Conservation (phyloP, 2,329 filamentous ascomycete species). For the Xylariaceae sp. region DNA sequence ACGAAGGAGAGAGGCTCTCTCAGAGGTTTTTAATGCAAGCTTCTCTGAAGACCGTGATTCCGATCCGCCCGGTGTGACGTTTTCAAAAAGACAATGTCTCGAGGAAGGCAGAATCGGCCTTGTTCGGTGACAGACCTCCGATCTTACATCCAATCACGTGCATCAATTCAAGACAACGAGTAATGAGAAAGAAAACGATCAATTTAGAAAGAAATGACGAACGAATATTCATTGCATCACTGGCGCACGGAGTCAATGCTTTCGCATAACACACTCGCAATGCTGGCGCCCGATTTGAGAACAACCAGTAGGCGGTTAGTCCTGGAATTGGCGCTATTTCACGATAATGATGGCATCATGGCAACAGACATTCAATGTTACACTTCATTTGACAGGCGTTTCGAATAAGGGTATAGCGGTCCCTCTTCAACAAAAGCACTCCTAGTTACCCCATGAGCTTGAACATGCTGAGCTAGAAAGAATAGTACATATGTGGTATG, state of each 20-base stretch:
- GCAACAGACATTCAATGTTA: too few relatives aligned
- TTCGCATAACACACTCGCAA: background rate
- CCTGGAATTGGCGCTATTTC: too few relatives aligned
- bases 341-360: too few relatives aligned
- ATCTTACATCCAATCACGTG: background rate
- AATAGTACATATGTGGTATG: too few relatives aligned
- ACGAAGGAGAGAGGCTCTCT: constrained; percentile 25
- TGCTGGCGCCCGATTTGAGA: too few relatives aligned
- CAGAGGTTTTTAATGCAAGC: constrained; percentile 30
- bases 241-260: background rate
- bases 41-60: constrained; percentile 29
- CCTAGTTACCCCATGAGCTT: too few relatives aligned
- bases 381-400: too few relatives aligned
- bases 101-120: constrained; percentile 25
- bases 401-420: too few relatives aligned
- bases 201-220: background rate
- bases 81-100: constrained; percentile 26
- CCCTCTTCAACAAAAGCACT: too few relatives aligned
- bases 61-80: constrained; percentile 12
- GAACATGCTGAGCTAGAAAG: too few relatives aligned
- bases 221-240: constrained; percentile 4
- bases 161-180: background rate
- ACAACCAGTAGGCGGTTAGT: too few relatives aligned
- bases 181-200: background rate
- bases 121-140: constrained; percentile 1